These are phyloP conservation scores for Solanum virginianum DNA, from an alignment of 257 asterid species.

Conservation along the genomic window DNA sequence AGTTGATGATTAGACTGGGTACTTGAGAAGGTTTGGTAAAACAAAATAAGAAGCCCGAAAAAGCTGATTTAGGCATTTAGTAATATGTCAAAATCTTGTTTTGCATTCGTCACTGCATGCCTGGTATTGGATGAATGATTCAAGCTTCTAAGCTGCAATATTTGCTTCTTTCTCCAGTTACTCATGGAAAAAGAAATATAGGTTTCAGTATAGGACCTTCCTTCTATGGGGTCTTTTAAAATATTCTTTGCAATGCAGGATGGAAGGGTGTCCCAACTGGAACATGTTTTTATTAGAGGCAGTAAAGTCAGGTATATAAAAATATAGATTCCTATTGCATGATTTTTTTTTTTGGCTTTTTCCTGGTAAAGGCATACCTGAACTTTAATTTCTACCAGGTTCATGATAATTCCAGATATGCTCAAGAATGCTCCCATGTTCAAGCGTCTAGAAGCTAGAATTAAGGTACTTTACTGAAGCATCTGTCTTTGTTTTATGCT, in stretches of 20 bases:
- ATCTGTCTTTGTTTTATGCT: neutral
- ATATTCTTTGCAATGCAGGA: slow-evolving; percentile 35
- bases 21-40: neutral
- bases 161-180: neutral
- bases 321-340: neutral
- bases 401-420: slow-evolving; percentile 98
- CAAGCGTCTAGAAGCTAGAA: slow-evolving; percentile 87
- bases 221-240: neutral
- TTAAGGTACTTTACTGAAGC: slow-evolving; percentile 48
- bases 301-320: slow-evolving; percentile 81
- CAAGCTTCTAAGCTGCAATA: neutral
- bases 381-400: slow-evolving; percentile 35
- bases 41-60: neutral
- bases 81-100: neutral
- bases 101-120: neutral
- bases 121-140: neutral
- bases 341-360: neutral
- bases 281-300: slow-evolving; percentile 95
- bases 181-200: neutral
- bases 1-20: neutral
- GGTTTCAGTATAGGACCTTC: neutral
- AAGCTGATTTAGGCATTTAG: neutral
- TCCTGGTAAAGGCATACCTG: neutral
- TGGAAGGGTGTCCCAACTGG: slow-evolving; percentile 84
- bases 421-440: slow-evolving; percentile 99